A percentile compares a stretch with the other conserved stretches of the same genome.
phyloP scores from a whole-genome alignment of 257 asterid genomes.

The Penstemon barbatus region DNA sequence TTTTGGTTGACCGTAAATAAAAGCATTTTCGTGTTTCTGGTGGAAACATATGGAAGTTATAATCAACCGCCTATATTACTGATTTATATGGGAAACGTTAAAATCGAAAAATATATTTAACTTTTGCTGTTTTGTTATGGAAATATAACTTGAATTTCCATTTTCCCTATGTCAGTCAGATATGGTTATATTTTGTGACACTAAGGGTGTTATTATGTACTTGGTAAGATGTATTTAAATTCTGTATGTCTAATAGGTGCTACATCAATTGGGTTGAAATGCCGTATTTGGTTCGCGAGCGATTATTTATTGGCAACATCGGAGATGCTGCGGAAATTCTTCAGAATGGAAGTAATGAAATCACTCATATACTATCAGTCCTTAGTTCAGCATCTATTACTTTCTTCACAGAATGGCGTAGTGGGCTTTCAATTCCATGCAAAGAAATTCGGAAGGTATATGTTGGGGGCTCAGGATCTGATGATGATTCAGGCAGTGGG shows the following conservation, averaged over 20 bases:
- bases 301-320: slow-evolving; percentile 78
- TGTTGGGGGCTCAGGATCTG: slow-evolving; percentile 56
- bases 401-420: slow-evolving; percentile 93
- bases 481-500: slow-evolving; percentile 46
- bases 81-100: no score
- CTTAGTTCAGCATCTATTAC: slow-evolving; percentile 89
- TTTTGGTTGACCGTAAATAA: no score
- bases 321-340: slow-evolving; percentile 90
- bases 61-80: no score
- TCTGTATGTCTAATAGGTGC: slow-evolving; percentile 28
- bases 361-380: slow-evolving; percentile 75
- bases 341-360: slow-evolving; percentile 70
- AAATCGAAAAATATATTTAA: no score
- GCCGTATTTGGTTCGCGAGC: slow-evolving; percentile 87
- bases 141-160: background rate
- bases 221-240: slow-evolving; percentile 14
- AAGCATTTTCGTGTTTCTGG: no score
- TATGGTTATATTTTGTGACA: background rate
- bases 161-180: background rate
- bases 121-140: no score
- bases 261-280: slow-evolving; percentile 44
- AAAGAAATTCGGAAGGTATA: slow-evolving; percentile 80
- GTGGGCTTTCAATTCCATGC: slow-evolving; percentile 56
- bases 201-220: slow-evolving; percentile 9
- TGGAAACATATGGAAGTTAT: no score